Conservation (phyloP, 495 filamentous ascomycete genomes). For the Neurospora tetrasperma region DNA sequence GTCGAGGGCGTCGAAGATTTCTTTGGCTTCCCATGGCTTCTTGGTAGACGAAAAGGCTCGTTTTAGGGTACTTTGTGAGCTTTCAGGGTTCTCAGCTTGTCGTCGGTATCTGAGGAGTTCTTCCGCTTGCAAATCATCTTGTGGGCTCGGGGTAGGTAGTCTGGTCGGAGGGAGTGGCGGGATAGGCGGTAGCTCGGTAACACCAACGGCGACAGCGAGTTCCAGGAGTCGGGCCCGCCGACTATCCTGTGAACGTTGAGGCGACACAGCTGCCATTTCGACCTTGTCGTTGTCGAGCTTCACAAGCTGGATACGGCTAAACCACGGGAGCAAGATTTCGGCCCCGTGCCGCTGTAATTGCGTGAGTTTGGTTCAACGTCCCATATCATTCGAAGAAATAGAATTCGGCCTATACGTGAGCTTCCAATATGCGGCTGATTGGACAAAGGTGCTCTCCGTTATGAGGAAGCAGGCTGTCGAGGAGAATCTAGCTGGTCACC, state of each 20-base stretch:
- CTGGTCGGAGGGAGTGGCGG: constrained; percentile 8
- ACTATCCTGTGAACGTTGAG: constrained; percentile 12
- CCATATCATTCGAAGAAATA: background rate
- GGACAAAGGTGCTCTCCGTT: background rate
- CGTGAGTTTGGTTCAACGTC: background rate
- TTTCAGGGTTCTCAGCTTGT: constrained; percentile 15
- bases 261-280: constrained; percentile 11
- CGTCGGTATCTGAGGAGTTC: constrained; percentile 35
- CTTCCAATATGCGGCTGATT: background rate
- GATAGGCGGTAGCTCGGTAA: constrained; percentile 19
- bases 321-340: background rate
- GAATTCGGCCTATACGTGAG: background rate
- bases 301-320: background rate
- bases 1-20: constrained; percentile 35
- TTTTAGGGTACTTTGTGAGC: constrained; percentile 26
- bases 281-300: background rate
- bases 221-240: constrained; percentile 26
- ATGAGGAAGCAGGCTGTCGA: background rate
- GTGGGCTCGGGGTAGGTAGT: constrained; percentile 19
- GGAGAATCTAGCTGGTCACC: background rate
- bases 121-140: constrained; percentile 34
- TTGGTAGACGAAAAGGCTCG: constrained; percentile 34
- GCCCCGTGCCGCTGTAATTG: background rate
- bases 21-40: constrained; percentile 39
- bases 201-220: constrained; percentile 27